phyloP scores from a whole-genome alignment of 2,329 filamentous ascomycete species.

The Periconia macrospinosa region DNA sequence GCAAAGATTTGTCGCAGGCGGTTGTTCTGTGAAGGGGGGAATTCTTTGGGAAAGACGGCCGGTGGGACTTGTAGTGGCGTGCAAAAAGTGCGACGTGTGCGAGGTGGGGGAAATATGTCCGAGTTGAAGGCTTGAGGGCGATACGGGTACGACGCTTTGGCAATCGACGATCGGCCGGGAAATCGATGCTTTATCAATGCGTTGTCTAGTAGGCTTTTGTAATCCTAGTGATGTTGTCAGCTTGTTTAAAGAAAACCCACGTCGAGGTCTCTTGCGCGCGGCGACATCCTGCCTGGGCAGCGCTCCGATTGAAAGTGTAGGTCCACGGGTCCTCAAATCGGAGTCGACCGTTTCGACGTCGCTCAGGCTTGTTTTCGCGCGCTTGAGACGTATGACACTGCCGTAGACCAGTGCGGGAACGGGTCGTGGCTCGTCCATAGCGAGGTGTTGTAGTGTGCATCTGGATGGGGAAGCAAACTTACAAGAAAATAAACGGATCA shows the following conservation, averaged over 20 bases:
- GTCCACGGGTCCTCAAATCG: neutral
- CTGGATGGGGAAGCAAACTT: neutral
- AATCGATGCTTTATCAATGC: constrained; percentile 25
- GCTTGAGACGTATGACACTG: constrained; percentile 19
- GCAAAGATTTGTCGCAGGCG: neutral
- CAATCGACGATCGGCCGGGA: constrained; percentile 27
- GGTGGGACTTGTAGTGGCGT: neutral
- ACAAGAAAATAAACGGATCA: constrained; percentile 6
- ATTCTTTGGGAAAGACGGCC: constrained; percentile 11
- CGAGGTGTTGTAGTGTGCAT: neutral
- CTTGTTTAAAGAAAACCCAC: constrained; percentile 31
- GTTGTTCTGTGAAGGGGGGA: neutral
- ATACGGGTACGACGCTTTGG: constrained; percentile 17
- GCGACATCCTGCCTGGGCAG: constrained; percentile 14
- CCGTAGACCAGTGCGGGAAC: neutral
- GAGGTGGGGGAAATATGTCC: constrained; percentile 8
- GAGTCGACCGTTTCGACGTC: constrained; percentile 19
- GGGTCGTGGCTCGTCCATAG: neutral
- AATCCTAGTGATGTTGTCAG: constrained; percentile 30
- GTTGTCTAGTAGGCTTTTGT: constrained; percentile 18
- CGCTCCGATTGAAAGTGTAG: constrained; percentile 12
- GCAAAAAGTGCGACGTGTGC: neutral
- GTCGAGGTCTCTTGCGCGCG: constrained; percentile 11
- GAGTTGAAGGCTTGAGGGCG: constrained; percentile 10
- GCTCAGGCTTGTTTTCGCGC: constrained; percentile 18